Percentiles rank a stretch among this genome's conserved stretches.
These are phyloP conservation scores for Colletotrichum spinosum DNA, from an alignment of 2,329 filamentous ascomycete species.

Conservation along the genomic window DNA sequence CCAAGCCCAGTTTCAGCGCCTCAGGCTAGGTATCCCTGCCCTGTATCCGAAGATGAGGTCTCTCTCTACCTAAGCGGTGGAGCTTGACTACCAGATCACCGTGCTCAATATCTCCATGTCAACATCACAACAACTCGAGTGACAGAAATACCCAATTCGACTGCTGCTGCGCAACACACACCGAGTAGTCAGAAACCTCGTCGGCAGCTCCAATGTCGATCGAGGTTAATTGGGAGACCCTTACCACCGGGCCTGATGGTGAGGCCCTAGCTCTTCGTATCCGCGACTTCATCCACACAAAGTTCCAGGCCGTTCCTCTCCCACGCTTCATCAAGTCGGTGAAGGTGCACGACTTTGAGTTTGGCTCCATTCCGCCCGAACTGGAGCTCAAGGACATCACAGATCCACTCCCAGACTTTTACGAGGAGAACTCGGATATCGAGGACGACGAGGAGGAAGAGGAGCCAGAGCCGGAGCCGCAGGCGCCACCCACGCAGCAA, in stretches of 20 bases:
- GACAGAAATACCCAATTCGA: too few relatives aligned
- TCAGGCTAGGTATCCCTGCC: too few relatives aligned
- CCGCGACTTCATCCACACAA: conserved; percentile 92
- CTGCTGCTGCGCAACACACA: too few relatives aligned
- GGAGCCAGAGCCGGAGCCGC: conserved; percentile 47
- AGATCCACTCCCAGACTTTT: conserved; percentile 95
- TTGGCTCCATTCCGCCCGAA: conserved; percentile 84
- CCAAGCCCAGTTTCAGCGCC: conserved; percentile 6
- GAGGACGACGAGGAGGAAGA: conserved; percentile 59
- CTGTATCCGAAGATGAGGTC: too few relatives aligned
- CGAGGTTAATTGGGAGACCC: conserved; percentile 94
- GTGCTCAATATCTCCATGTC: neutral
- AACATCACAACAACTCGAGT: neutral
- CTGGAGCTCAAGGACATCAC: conserved; percentile 97
- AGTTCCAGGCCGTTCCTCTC: conserved; percentile 91
- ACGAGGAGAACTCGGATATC: conserved; percentile 80
- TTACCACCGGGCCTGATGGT: conserved; percentile 91
- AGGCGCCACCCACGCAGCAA: conserved; percentile 26
- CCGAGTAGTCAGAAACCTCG: too few relatives aligned
- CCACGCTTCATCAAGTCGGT: conserved; percentile 98
- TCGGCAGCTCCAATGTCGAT: conserved; percentile 79
- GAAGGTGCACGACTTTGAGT: conserved; percentile 92
- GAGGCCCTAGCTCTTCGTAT: conserved; percentile 86
- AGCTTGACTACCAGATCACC: neutral
- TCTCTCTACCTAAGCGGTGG: too few relatives aligned